phyloP scores from a whole-genome alignment of 208 protist genomes.

The Trypanosoma platydactyli region DNA sequence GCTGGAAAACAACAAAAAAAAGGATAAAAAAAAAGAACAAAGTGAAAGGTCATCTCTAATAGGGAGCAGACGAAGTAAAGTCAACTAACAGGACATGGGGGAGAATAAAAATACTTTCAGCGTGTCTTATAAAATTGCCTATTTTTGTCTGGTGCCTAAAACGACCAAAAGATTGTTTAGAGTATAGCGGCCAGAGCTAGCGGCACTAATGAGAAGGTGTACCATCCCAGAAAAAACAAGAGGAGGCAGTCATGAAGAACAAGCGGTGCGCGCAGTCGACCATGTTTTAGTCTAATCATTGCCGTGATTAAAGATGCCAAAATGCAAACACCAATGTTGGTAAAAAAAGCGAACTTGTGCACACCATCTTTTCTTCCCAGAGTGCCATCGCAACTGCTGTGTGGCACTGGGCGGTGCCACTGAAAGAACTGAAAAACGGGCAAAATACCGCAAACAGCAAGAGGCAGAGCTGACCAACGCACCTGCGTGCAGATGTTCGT shows the following conservation, averaged over 20 bases:
- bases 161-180: too few species aligned
- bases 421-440: slow-evolving; percentile 22
- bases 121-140: too few species aligned
- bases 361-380: background rate
- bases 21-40: too few species aligned
- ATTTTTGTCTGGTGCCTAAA: too few species aligned
- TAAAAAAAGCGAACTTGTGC: background rate
- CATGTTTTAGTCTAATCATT: slow-evolving; percentile 14
- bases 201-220: slow-evolving; percentile 18
- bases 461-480: slow-evolving; percentile 14
- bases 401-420: slow-evolving; percentile 14
- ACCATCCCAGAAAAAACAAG: slow-evolving; percentile 21
- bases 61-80: too few species aligned
- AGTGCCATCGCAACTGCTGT: slow-evolving; percentile 7
- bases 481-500: slow-evolving; percentile 33
- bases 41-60: too few species aligned
- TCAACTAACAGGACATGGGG: too few species aligned
- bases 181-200: slow-evolving; percentile 4
- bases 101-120: too few species aligned
- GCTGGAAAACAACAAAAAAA: too few species aligned
- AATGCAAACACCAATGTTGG: slow-evolving; percentile 1
- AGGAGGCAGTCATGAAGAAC: slow-evolving; percentile 22
- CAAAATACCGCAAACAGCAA: slow-evolving; percentile 9
- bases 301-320: slow-evolving; percentile 15
- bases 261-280: slow-evolving; percentile 14